A percentile compares a stretch with the other conserved stretches of the same genome.
phyloP scores from a whole-genome alignment of 75 land plant genomes.

The Selaginella tamariscina region DNA sequence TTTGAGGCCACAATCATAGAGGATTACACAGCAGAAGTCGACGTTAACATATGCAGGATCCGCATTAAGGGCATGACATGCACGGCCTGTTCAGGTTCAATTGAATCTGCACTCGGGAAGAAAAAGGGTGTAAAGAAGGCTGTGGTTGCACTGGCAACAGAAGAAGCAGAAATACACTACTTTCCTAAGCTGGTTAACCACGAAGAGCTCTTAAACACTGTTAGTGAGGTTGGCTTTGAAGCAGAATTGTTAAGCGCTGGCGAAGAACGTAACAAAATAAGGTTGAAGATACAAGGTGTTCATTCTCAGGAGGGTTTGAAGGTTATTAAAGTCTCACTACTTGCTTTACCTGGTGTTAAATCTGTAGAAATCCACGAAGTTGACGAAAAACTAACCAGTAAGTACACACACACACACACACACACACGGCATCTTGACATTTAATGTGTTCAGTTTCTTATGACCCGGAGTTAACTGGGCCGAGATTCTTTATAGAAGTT shows the following conservation, averaged over 20 bases:
- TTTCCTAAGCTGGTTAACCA: neutral
- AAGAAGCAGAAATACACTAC: slow-evolving; percentile 15
- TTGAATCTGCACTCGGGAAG: slow-evolving; percentile 13
- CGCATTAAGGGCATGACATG: slow-evolving; percentile 18
- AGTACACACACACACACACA: too few species aligned
- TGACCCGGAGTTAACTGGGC: slow-evolving; percentile 1
- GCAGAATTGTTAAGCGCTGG: slow-evolving; percentile 63
- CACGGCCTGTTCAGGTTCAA: slow-evolving; percentile 12
- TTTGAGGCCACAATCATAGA: slow-evolving; percentile 9
- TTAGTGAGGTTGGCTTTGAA: slow-evolving; percentile 17
- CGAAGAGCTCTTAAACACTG: neutral
- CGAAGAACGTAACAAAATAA: slow-evolving; percentile 53
- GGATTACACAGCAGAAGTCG: neutral
- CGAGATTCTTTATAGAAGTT: slow-evolving; percentile 1
- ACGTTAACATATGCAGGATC: neutral
- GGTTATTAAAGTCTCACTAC: slow-evolving; percentile 37
- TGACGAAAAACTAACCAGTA: neutral
- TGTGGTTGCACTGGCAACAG: slow-evolving; percentile 13
- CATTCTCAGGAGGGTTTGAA: slow-evolving; percentile 31
- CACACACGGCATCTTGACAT: too few species aligned
- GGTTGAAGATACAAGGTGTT: slow-evolving; percentile 49
- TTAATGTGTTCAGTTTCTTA: too few species aligned
- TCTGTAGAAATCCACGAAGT: slow-evolving; percentile 40
- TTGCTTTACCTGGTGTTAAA: slow-evolving; percentile 52
- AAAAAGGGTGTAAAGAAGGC: slow-evolving; percentile 4